These are phyloP conservation scores for Cyberlindnera euphorbiae DNA, from an alignment of 805 yeast species.

Conservation along the genomic window DNA sequence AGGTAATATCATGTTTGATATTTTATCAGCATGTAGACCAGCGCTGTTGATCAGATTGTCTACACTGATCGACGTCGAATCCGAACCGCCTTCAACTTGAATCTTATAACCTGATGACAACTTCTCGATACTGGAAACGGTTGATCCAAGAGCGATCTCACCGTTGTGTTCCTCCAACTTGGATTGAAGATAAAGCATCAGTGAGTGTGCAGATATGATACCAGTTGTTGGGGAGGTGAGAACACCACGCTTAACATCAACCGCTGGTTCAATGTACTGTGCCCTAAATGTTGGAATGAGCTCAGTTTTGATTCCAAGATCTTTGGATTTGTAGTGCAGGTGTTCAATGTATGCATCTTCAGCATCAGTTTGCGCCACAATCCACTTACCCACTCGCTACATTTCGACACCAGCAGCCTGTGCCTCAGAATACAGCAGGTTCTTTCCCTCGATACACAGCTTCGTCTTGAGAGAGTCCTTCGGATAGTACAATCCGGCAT, in stretches of 20 bases:
- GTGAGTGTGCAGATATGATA: conserved; percentile 74
- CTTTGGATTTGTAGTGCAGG: conserved; percentile 44
- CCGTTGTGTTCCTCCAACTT: conserved; percentile 55
- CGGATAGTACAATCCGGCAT: conserved; percentile 86
- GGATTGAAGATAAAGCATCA: conserved; percentile 55
- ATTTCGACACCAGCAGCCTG: conserved; percentile 49
- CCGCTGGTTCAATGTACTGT: conserved; percentile 54
- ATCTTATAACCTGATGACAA: conserved; percentile 27
- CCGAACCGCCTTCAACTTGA: conserved; percentile 29
- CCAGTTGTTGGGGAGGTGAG: conserved; percentile 81
- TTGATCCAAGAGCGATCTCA: conserved; percentile 58
- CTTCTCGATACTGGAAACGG: conserved; percentile 39
- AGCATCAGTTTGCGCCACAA: conserved; percentile 71
- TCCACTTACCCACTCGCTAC: conserved; percentile 73
- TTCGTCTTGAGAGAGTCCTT: conserved; percentile 57
- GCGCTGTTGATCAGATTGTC: conserved; percentile 71
- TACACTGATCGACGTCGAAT: conserved; percentile 43
- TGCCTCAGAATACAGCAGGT: conserved; percentile 50
- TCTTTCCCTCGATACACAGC: conserved; percentile 73
- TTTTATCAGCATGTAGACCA: conserved; percentile 69
- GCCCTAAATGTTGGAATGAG: conserved; percentile 46
- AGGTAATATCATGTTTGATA: conserved; percentile 70
- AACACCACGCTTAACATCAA: conserved; percentile 56
- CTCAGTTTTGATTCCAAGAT: conserved; percentile 54
- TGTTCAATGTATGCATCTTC: conserved; percentile 57